Evolutionary conservation across 495 filamentous ascomycete genomes (phyloP).

Genomic region (Jackrogersella minutella): DNA sequence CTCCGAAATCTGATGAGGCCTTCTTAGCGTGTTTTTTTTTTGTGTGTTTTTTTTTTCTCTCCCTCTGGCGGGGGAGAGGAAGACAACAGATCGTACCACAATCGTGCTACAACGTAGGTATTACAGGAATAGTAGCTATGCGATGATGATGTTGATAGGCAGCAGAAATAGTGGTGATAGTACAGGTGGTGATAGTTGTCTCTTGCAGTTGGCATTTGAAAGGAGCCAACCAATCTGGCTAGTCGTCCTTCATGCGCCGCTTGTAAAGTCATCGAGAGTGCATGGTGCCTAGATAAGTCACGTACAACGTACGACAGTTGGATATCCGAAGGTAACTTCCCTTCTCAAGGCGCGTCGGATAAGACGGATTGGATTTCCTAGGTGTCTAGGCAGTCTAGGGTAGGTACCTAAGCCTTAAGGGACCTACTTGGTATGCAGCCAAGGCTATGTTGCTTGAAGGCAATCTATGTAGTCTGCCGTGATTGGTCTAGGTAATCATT

Average conservation of each 20-base stretch:
- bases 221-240: background rate
- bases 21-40: background rate
- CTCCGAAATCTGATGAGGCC: background rate
- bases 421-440: too few relatives aligned
- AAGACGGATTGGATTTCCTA: background rate
- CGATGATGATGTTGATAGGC: too few relatives aligned
- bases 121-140: too few relatives aligned
- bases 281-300: background rate
- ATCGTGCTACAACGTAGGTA: too few relatives aligned
- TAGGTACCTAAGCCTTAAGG: background rate
- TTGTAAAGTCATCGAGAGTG: background rate
- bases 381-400: background rate
- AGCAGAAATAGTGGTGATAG: too few relatives aligned
- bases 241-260: constrained; percentile 7
- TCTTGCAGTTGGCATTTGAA: background rate
- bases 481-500: too few relatives aligned
- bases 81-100: background rate
- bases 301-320: too few relatives aligned
- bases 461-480: too few relatives aligned
- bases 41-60: too few relatives aligned
- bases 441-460: too few relatives aligned
- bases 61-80: background rate
- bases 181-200: too few relatives aligned
- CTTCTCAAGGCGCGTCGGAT: background rate
- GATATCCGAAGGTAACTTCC: too few relatives aligned